Evolutionary conservation across 2,329 filamentous ascomycete species (phyloP).

Genomic region (Colletotrichum tanaceti): DNA sequence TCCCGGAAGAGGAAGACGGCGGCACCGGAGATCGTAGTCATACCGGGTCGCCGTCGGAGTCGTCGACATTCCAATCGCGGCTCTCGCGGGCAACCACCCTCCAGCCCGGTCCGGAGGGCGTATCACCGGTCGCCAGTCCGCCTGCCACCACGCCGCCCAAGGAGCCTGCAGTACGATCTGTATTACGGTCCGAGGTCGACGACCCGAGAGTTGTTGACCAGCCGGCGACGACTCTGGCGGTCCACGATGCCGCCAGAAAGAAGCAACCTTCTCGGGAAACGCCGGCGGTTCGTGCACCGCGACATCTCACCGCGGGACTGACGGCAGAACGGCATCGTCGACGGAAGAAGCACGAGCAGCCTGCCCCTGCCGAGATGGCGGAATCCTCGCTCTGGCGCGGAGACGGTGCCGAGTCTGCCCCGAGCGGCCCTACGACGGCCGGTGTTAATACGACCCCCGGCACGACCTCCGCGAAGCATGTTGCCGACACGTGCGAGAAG

Average conservation of each 20-base stretch:
- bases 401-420: background rate
- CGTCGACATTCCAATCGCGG: background rate
- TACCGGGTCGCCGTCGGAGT: slow-evolving; percentile 3
- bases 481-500: background rate
- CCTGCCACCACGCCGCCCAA: background rate
- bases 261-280: background rate
- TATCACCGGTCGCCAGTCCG: no score
- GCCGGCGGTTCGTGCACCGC: background rate
- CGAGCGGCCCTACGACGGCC: background rate
- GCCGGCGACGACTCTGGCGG: no score
- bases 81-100: slow-evolving; percentile 23
- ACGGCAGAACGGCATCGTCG: slow-evolving; percentile 9
- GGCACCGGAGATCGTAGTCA: background rate
- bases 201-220: background rate
- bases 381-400: no score
- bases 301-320: background rate
- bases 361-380: background rate
- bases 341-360: slow-evolving; percentile 9
- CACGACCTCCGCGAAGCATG: background rate
- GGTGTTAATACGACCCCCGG: no score
- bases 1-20: background rate
- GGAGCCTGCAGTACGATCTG: background rate
- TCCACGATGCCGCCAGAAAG: background rate
- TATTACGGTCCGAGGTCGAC: background rate
- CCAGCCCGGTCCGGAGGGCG: slow-evolving; percentile 1